Base-by-base conservation (phyloP, 371 early-diverging fungal species). In the Amoeboaphelidium protococcarum region DNA sequence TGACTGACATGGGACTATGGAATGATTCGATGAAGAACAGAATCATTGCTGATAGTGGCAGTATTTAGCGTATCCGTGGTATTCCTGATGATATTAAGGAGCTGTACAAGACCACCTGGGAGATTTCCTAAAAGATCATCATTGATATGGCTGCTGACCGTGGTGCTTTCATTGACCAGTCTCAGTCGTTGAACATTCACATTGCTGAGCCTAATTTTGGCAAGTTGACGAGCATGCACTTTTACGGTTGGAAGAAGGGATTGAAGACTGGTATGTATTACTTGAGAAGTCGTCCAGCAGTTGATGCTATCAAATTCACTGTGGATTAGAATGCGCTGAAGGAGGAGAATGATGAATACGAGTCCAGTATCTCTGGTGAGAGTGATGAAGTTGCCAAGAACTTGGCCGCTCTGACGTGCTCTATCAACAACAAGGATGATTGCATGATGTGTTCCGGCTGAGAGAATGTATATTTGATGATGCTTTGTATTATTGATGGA, bases 251-350 rank as follows among this genome's bases (percentile, higher is more conserved):
- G 91, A 83, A 82, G 68, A 80, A 76, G 62, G 97, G 97, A 1
- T 71, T 99, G 41, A 99, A 99, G 76, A 99, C 99, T 6, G 99
- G 99, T 52, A 92, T 96, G 94, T 99, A 99, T 68, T 99, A 99
- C 58, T 67, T 99, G 45, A 80, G 99, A 47, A 82, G 96, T 2
- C 74, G 88, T 40, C 98, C 99, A 19, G 89, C 94, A 13, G 86
- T 77, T 13, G 92, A 91, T 54, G 97, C 99, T 12, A 97, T 98
- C 68, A 89, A 99, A 73, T 90, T 89, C 52, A 80, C 64, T 50
- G n/a, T n/a, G n/a, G n/a, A n/a, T n/a, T n/a, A n/a, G n/a, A n/a
- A n/a, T n/a, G n/a, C n/a, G n/a, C n/a, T n/a, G n/a, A n/a, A n/a
- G n/a, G n/a, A n/a, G n/a, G n/a, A n/a, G n/a, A n/a, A n/a, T n/a